Evolutionary conservation across 768 basidiomycete genomes (phyloP), one percentile per base, ranked within the genome.

Genomic region (Lentinula edodes): DNA sequence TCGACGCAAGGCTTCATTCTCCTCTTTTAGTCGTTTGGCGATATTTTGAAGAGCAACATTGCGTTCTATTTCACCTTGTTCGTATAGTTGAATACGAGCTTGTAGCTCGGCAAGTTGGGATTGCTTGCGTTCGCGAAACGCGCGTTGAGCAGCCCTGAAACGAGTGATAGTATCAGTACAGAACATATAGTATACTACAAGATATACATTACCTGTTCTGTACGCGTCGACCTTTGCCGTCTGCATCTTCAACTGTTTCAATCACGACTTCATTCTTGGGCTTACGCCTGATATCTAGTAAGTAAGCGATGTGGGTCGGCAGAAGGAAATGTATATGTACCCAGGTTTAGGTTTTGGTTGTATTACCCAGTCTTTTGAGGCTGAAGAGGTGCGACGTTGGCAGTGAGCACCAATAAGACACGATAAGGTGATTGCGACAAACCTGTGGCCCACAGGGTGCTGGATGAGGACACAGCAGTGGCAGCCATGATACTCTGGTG

Each of bases 291-390:
- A 41, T 1, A 10, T 32, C 0, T 3, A 28, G 35, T 55, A 10
- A 55, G 41, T n/a, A 28, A 56, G 20, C 7, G 1, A n/a, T 56
- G 12, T 35, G 9, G 7, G 38, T 9, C 36, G 38, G 35, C 3
- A 41, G 23, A 56, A 3, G 5, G 23, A 56, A 10, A 13, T 15
- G 8, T 23, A 18, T 16, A 15, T 38, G 13, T 42, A 56, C 55
- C 92, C 92, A 39, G 92, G 92, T 71, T 91, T 93, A 8, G 91
- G 89, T 68, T 89, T 91, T 7, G 92, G 88, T 23, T 88, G 87
- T 66, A 94, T 90, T 63, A 91, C 82, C 92, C 92, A 94, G 72
- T 93, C 90, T 72, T 87, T 92, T n/a, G 90, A 91, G 34, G 91
- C 91, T 91, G 28, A 6, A 18, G 38, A 48, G 9, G 36, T 18